Evolutionary conservation across 2,329 filamentous ascomycete species (phyloP).

Genomic region (Fusarium verticillioides): DNA sequence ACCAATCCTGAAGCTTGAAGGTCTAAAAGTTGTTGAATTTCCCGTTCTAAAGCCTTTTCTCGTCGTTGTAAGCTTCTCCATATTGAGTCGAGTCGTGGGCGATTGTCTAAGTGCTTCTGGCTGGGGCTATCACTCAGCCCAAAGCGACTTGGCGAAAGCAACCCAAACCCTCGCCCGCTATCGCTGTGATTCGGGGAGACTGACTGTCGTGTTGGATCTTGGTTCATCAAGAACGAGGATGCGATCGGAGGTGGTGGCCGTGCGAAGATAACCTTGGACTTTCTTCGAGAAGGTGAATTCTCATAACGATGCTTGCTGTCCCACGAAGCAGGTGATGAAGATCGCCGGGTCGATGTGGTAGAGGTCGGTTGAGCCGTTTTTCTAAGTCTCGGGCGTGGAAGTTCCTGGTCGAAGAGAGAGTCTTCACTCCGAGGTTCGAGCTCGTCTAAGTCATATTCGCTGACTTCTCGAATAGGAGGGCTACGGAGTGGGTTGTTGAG

Average conservation of each 20-base stretch:
- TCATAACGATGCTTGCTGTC: conserved; percentile 45
- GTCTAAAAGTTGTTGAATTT: conserved; percentile 62
- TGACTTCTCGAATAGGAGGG: conserved; percentile 40
- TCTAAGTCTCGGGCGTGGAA: conserved; percentile 37
- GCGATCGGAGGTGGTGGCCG: conserved; percentile 65
- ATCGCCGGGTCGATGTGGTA: conserved; percentile 14
- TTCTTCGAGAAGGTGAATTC: conserved; percentile 49
- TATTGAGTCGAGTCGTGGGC: conserved; percentile 54
- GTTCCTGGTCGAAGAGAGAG: conserved; percentile 36
- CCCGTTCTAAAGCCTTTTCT: conserved; percentile 58
- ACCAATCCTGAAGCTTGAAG: conserved; percentile 59
- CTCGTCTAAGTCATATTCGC: conserved; percentile 54
- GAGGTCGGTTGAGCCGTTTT: conserved; percentile 20
- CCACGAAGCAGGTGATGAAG: conserved; percentile 29
- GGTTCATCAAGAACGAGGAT: conserved; percentile 52
- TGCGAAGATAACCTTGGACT: conserved; percentile 54
- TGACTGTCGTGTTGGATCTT: conserved; percentile 11
- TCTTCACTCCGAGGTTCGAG: conserved; percentile 53
- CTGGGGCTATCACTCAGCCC: conserved; percentile 46
- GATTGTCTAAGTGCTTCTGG: conserved; percentile 41
- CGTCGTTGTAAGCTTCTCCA: conserved; percentile 61
- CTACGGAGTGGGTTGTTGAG: conserved; percentile 45
- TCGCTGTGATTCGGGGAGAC: conserved; percentile 21
- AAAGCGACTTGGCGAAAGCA: conserved; percentile 32
- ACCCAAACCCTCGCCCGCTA: conserved; percentile 17